phyloP scores from a whole-genome alignment of 106 monocot species.

The Apostasia ramifera region DNA sequence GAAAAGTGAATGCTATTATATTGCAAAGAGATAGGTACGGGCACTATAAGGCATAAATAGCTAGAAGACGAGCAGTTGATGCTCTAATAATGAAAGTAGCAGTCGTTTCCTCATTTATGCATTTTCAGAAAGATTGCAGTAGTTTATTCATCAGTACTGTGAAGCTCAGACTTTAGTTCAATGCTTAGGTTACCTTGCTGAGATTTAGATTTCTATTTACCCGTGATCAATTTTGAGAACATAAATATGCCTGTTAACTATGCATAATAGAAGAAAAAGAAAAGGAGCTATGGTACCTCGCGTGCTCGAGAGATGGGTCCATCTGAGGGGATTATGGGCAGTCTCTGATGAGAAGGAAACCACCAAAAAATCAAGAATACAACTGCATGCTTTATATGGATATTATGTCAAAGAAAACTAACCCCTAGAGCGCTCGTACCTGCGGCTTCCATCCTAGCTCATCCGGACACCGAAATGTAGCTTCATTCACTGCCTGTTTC shows the following conservation, averaged over 20 bases:
- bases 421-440: conserved; percentile 19
- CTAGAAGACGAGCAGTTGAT: no score
- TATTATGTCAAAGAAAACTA: not conserved
- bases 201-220: no score
- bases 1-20: no score
- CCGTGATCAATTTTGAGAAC: no score
- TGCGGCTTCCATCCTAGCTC: conserved; percentile 98
- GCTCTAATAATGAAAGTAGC: no score
- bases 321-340: conserved; percentile 4
- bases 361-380: not conserved
- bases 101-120: no score
- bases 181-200: no score
- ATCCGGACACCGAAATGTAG: conserved; percentile 90
- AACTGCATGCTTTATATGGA: not conserved
- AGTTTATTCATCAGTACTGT: no score
- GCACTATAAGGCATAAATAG: no score
- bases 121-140: no score
- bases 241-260: not conserved
- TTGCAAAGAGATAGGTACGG: no score
- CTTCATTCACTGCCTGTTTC: conserved; percentile 90
- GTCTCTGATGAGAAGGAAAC: not conserved
- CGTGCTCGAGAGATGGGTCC: conserved; percentile 6
- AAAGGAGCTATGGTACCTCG: not conserved
- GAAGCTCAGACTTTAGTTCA: no score
- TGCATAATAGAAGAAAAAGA: not conserved